Percentiles rank a stretch among this genome's conserved stretches.
These are phyloP conservation scores for Colletotrichum sp. DNA, from an alignment of 2,329 filamentous ascomycete species.

Conservation along the genomic window DNA sequence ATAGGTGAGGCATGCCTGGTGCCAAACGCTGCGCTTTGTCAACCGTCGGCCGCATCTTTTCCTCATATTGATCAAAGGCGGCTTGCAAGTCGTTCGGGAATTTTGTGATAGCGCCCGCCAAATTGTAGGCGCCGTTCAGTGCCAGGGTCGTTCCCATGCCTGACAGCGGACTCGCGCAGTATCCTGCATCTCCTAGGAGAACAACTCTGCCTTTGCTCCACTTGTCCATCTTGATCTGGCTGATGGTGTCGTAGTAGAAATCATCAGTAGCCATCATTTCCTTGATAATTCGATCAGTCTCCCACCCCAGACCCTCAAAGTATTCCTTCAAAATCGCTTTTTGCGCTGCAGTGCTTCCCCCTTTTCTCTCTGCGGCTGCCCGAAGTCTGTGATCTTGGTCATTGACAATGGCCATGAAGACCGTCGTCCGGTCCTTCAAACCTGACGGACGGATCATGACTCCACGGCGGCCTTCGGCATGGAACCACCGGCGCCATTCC, in stretches of 20 bases:
- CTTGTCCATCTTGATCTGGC: slow-evolving; percentile 42
- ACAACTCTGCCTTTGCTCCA: slow-evolving; percentile 43
- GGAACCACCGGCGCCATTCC: slow-evolving; percentile 29
- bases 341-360: slow-evolving; percentile 32
- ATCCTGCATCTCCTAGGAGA: slow-evolving; percentile 54
- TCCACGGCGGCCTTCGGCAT: slow-evolving; percentile 37
- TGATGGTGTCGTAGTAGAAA: slow-evolving; percentile 48
- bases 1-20: slow-evolving; percentile 27
- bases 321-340: slow-evolving; percentile 44
- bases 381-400: slow-evolving; percentile 27
- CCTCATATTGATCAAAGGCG: slow-evolving; percentile 44
- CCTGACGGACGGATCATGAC: slow-evolving; percentile 43
- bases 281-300: slow-evolving; percentile 37
- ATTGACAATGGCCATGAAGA: slow-evolving; percentile 33
- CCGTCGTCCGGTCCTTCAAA: slow-evolving; percentile 7
- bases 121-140: slow-evolving; percentile 52
- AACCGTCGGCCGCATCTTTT: slow-evolving; percentile 43
- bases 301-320: slow-evolving; percentile 53
- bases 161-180: slow-evolving; percentile 48
- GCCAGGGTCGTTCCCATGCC: slow-evolving; percentile 54
- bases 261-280: slow-evolving; percentile 41
- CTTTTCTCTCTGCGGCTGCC: slow-evolving; percentile 14
- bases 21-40: slow-evolving; percentile 39
- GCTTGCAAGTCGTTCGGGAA: slow-evolving; percentile 26
- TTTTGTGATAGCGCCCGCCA: slow-evolving; percentile 50